Evolutionary conservation across 768 basidiomycete genomes (phyloP), one percentile per base, ranked within the genome.

Genomic region (Suillus hirtellus): DNA sequence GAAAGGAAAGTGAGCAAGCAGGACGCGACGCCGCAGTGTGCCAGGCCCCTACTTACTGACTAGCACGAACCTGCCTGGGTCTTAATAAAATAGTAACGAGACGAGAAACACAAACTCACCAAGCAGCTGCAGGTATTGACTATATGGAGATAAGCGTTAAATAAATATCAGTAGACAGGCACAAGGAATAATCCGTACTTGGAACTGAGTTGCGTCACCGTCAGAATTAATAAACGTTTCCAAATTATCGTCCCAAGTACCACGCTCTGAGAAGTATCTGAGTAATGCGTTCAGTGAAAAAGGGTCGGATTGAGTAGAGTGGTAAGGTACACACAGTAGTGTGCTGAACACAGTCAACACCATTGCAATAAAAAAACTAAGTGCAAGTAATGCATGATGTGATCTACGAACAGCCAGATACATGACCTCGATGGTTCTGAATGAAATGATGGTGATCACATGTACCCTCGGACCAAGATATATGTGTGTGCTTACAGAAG

Each of bases 391-490:
- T 0, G 94, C 94, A 68, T 96, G 92, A 66, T 93, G 89, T 0
- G 92, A 95, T 64, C 93, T 82, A 58, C 90, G 84, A 42, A 95
- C 89, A 37, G 93, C 89, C 37, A 96, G 83, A 72, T 90, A 94
- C 95, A 96, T 97, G 69, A 93, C 92, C 79, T 94, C 91, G 56
- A 93, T 93, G 0, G 92, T 93, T 53, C 91, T 92, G 64, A 43
- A 27, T 49, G 35, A 31, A 54, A 49, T 21, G 10, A 15, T 4
- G 21, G 1, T 21, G 31, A 62, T 72, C 27, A 65, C 63, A 60
- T 21, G 46, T 1, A 37, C 11, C 4, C 17, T 44, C 8, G 19
- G 46, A 56, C 21, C 43, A 34, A 21, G 9, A 15, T 7, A 21
- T 49, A 5, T 40, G 10, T 55, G 4, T 38, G 9, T 54, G 81